A percentile compares a stretch with the other conserved stretches of the same genome.
These are phyloP conservation scores for Jacaranda copaia DNA, from an alignment of 257 asterid species.

Conservation along the genomic window DNA sequence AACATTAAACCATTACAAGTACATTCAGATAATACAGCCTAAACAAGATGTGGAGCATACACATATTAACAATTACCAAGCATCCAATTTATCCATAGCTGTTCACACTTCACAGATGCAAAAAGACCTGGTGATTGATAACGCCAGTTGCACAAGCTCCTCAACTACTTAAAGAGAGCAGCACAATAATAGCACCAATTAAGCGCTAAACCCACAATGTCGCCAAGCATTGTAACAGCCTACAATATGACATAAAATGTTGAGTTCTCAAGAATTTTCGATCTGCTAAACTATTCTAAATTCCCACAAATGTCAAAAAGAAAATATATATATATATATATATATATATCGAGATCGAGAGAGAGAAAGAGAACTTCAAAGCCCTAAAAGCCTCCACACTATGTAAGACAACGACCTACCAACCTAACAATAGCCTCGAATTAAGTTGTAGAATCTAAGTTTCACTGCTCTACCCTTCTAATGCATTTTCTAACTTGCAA, in stretches of 20 bases:
- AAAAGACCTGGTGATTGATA: slow-evolving; percentile 21
- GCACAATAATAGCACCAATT: not conserved
- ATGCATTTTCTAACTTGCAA: slow-evolving; percentile 5
- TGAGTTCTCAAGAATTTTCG: slow-evolving; percentile 8
- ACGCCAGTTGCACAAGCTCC: slow-evolving; percentile 25
- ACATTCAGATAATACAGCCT: slow-evolving; percentile 20
- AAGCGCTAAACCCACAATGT: slow-evolving; percentile 13
- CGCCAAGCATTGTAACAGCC: not conserved
- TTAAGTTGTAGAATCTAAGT: slow-evolving; percentile 1
- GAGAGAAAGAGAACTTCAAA: slow-evolving; percentile 13
- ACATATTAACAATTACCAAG: slow-evolving; percentile 10
- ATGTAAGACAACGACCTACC: not conserved
- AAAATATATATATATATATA: too few relatives aligned
- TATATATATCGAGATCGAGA: not conserved
- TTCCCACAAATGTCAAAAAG: slow-evolving; percentile 4
- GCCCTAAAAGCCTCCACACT: slow-evolving; percentile 20
- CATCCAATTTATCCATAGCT: slow-evolving; percentile 18
- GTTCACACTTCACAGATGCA: slow-evolving; percentile 6
- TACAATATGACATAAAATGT: not conserved
- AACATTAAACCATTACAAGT: not conserved
- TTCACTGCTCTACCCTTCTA: slow-evolving; percentile 6
- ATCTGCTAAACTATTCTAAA: slow-evolving; percentile 1
- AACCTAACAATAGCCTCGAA: slow-evolving; percentile 7
- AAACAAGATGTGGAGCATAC: not conserved
- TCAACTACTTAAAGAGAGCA: slow-evolving; percentile 11